Evolutionary conservation across 805 yeast species (phyloP).

Genomic region (Schwanniomyces pseudopolymorphus): DNA sequence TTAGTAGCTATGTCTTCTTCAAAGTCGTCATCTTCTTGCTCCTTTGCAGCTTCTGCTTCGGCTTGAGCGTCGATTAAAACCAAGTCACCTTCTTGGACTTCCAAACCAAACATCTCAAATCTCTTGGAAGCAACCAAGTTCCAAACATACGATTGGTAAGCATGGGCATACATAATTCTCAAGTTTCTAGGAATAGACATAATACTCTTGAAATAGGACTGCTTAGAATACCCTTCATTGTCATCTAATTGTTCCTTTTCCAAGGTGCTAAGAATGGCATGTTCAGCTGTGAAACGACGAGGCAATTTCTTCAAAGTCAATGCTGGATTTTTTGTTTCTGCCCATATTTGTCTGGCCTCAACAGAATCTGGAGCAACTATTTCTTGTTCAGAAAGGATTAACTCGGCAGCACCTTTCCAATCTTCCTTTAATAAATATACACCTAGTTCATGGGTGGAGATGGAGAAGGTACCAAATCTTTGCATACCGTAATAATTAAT

Average conservation of each 20-base stretch:
- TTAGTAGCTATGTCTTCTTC: slow-evolving; percentile 70
- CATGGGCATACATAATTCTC: slow-evolving; percentile 94
- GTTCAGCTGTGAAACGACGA: slow-evolving; percentile 82
- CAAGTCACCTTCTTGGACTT: slow-evolving; percentile 78
- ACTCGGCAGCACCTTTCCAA: slow-evolving; percentile 78
- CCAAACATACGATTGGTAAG: slow-evolving; percentile 97
- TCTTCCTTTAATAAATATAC: slow-evolving; percentile 64
- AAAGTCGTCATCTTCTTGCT: slow-evolving; percentile 43
- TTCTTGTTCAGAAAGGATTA: slow-evolving; percentile 83
- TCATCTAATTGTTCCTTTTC: slow-evolving; percentile 49
- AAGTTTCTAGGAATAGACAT: slow-evolving; percentile 90
- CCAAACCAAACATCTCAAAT: slow-evolving; percentile 64
- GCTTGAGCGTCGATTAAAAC: slow-evolving; percentile 38
- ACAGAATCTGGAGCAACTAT: slow-evolving; percentile 78
- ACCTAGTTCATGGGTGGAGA: slow-evolving; percentile 89
- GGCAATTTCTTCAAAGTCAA: slow-evolving; percentile 79
- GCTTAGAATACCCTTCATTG: slow-evolving; percentile 43
- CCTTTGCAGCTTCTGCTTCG: neutral
- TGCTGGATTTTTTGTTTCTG: slow-evolving; percentile 62
- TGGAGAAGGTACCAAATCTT: slow-evolving; percentile 92
- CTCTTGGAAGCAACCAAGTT: slow-evolving; percentile 80
- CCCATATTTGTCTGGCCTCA: slow-evolving; percentile 84
- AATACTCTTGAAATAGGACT: slow-evolving; percentile 74
- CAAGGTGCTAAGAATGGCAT: slow-evolving; percentile 62
- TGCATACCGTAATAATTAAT: slow-evolving; percentile 98